Evolutionary conservation across 1,284 basidiomycete genomes (phyloP).

Genomic region (Ustilago nuda): DNA sequence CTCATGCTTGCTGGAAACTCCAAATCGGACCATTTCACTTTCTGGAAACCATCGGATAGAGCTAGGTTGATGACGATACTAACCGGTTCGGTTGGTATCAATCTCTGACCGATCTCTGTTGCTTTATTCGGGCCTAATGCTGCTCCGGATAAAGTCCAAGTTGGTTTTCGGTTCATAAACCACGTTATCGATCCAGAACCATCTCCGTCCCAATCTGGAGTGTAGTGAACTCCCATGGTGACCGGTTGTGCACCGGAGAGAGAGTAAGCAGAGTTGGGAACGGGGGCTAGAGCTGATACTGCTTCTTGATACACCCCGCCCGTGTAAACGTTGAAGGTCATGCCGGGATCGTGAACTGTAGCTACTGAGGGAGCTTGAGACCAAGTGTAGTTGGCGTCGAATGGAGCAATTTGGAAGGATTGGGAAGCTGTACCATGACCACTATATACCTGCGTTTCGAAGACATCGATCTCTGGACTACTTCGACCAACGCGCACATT

Average conservation of each 20-base stretch:
- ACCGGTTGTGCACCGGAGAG: slow-evolving; percentile 26
- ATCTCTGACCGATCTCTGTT: slow-evolving; percentile 55
- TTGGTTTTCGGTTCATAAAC: slow-evolving; percentile 61
- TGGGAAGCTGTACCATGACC: slow-evolving; percentile 50
- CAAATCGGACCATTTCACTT: slow-evolving; percentile 52
- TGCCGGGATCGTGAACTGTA: slow-evolving; percentile 17
- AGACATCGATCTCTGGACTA: slow-evolving; percentile 67
- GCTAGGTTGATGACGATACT: slow-evolving; percentile 60
- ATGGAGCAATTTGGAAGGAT: slow-evolving; percentile 67
- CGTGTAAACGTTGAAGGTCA: slow-evolving; percentile 57
- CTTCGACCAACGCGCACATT: slow-evolving; percentile 50
- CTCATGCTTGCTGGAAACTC: slow-evolving; percentile 71
- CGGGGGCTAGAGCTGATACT: slow-evolving; percentile 50
- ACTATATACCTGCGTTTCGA: slow-evolving; percentile 68
- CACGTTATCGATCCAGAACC: slow-evolving; percentile 62
- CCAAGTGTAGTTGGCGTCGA: slow-evolving; percentile 63
- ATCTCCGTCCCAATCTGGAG: slow-evolving; percentile 56
- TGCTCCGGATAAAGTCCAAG: slow-evolving; percentile 54
- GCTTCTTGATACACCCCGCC: slow-evolving; percentile 67
- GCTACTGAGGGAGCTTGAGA: slow-evolving; percentile 15
- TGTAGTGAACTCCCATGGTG: slow-evolving; percentile 65
- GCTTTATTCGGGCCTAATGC: slow-evolving; percentile 31
- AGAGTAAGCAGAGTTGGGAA: slow-evolving; percentile 57
- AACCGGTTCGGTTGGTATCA: slow-evolving; percentile 63
- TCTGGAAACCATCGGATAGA: slow-evolving; percentile 59